Conservation (phyloP, 1,139 yeast genomes). For the Protomyces pachydermus region DNA sequence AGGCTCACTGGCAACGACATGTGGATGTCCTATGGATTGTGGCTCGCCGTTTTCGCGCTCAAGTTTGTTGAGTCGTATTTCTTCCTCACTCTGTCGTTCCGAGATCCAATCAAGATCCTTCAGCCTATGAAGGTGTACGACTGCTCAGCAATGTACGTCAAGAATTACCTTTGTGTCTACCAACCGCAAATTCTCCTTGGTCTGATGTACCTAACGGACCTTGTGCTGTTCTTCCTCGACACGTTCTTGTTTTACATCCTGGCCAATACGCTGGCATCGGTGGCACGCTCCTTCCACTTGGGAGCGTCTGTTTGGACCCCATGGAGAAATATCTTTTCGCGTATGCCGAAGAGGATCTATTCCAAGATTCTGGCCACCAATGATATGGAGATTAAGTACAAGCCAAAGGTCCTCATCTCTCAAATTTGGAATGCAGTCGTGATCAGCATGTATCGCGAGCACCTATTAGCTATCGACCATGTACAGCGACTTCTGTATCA, state of each 20-base stretch:
- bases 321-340: slow-evolving; percentile 96
- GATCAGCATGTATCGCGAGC: slow-evolving; percentile 98
- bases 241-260: slow-evolving; percentile 98
- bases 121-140: slow-evolving; percentile 58
- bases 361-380: slow-evolving; percentile 95
- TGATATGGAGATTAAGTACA: slow-evolving; percentile 97
- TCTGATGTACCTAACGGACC: slow-evolving; percentile 84
- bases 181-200: slow-evolving; percentile 87
- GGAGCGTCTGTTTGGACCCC: slow-evolving; percentile 98
- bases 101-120: slow-evolving; percentile 86
- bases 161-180: slow-evolving; percentile 64
- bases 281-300: slow-evolving; percentile 94
- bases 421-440: slow-evolving; percentile 99
- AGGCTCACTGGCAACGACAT: slow-evolving; percentile 79
- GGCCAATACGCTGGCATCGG: slow-evolving; percentile 88
- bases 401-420: slow-evolving; percentile 95
- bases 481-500: slow-evolving; percentile 95
- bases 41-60: slow-evolving; percentile 85
- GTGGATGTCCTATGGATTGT: slow-evolving; percentile 92
- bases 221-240: slow-evolving; percentile 94
- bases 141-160: slow-evolving; percentile 92
- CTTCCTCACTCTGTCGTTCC: slow-evolving; percentile 81
- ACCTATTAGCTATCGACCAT: slow-evolving; percentile 92
- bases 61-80: slow-evolving; percentile 85
- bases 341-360: slow-evolving; percentile 97